Evolutionary conservation across 805 yeast species (phyloP).

Genomic region (Saturnispora diversa): DNA sequence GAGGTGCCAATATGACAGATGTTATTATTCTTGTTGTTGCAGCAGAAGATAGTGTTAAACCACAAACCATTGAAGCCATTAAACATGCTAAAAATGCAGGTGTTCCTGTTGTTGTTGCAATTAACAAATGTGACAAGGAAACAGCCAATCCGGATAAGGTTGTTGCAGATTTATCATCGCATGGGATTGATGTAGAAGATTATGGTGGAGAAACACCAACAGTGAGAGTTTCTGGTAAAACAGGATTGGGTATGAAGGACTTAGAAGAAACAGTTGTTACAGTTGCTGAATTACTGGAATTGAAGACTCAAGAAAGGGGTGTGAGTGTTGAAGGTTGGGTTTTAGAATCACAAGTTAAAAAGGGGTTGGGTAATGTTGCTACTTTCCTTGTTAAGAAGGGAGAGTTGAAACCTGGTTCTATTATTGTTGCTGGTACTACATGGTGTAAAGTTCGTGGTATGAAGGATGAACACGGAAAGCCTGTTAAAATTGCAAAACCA

Average conservation of each 20-base stretch:
- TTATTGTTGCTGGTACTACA: slow-evolving; percentile 80
- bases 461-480: slow-evolving; percentile 63
- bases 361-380: slow-evolving; percentile 79
- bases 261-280: slow-evolving; percentile 85
- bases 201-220: slow-evolving; percentile 94
- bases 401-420: slow-evolving; percentile 55
- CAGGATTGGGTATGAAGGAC: slow-evolving; percentile 84
- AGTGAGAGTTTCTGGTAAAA: slow-evolving; percentile 78
- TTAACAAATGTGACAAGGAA: slow-evolving; percentile 83
- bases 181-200: slow-evolving; percentile 81
- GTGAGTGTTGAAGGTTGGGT: slow-evolving; percentile 77
- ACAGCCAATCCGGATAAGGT: slow-evolving; percentile 71
- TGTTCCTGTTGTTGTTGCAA: slow-evolving; percentile 82
- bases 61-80: slow-evolving; percentile 93
- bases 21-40: slow-evolving; percentile 89
- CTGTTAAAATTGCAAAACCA: slow-evolving; percentile 64
- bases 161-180: slow-evolving; percentile 62
- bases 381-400: slow-evolving; percentile 82
- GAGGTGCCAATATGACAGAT: slow-evolving; percentile 94
- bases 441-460: slow-evolving; percentile 78
- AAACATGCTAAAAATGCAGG: slow-evolving; percentile 80
- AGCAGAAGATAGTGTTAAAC: slow-evolving; percentile 96
- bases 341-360: slow-evolving; percentile 73
- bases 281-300: slow-evolving; percentile 73
- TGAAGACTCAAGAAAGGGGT: slow-evolving; percentile 50